Evolutionary conservation across 345 rosid genomes (phyloP).

Genomic region (Balakata baccata): DNA sequence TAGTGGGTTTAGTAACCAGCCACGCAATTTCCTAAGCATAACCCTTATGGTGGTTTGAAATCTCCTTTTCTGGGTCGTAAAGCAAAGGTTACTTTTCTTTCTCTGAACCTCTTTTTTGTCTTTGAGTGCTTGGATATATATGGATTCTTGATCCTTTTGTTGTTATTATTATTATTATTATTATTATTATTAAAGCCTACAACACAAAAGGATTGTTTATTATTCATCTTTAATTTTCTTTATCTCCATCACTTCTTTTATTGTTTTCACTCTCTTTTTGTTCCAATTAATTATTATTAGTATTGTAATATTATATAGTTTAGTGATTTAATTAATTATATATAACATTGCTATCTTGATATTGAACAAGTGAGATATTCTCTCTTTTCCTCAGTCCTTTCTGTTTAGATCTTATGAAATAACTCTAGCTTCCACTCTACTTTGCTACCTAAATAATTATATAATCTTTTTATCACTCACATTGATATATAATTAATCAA

Average conservation of each 20-base stretch:
- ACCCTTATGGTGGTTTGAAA: constrained; percentile 50
- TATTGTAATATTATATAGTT: not conserved
- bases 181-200: not conserved
- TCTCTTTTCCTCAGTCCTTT: no score
- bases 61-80: constrained; percentile 74
- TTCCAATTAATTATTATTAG: not conserved
- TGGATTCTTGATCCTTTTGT: constrained; percentile 49
- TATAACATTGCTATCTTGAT: no score
- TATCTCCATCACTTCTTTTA: constrained; percentile 5
- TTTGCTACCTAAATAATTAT: no score
- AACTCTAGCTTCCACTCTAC: no score
- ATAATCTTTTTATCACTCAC: no score
- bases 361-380: no score
- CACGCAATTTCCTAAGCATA: constrained; percentile 55
- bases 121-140: constrained; percentile 59
- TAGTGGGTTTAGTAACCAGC: constrained; percentile 38
- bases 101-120: constrained; percentile 71
- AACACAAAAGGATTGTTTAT: constrained; percentile 5
- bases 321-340: no score
- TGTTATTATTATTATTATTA: constrained; percentile 19
- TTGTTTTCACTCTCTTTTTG: not conserved
- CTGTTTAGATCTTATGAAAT: no score
- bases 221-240: constrained; percentile 4
- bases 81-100: constrained; percentile 63
- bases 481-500: no score